These are phyloP conservation scores for Kuraishia floccosa DNA, from an alignment of 805 yeast genomes.

Conservation along the genomic window DNA sequence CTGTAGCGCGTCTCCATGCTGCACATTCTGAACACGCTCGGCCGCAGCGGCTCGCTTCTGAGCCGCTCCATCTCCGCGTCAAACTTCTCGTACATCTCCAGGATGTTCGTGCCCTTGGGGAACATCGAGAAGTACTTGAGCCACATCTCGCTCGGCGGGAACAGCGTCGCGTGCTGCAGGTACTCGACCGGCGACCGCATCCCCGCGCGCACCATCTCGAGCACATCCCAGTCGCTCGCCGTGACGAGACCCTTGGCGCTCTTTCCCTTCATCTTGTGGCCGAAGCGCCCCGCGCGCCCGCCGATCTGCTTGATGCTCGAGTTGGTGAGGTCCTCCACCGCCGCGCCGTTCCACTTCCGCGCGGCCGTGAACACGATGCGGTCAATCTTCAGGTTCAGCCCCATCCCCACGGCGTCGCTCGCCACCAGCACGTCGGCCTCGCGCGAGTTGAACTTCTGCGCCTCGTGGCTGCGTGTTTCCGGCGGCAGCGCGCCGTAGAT, in stretches of 20 bases:
- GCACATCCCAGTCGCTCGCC: conserved; percentile 32
- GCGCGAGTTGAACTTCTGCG: conserved; percentile 68
- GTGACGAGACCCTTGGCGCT: conserved; percentile 36
- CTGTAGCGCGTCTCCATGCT: conserved; percentile 14
- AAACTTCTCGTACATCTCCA: conserved; percentile 35
- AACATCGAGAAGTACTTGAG: conserved; percentile 51
- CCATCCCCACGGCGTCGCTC: conserved; percentile 98
- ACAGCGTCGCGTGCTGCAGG: conserved; percentile 52
- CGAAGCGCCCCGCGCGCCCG: conserved; percentile 88
- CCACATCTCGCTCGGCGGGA: conserved; percentile 76
- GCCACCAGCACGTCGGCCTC: conserved; percentile 79
- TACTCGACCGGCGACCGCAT: conserved; percentile 40
- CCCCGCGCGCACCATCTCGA: conserved; percentile 30
- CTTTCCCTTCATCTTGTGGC: conserved; percentile 7
- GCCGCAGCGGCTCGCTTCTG: conserved; percentile 1
- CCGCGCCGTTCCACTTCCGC: conserved; percentile 60
- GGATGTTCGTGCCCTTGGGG: conserved; percentile 35
- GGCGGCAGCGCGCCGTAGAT: conserved; percentile 96
- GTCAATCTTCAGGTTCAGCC: conserved; percentile 75
- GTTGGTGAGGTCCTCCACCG: conserved; percentile 31
- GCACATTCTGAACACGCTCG: conserved; percentile 12
- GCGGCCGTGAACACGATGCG: conserved; percentile 66
- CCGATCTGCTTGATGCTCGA: conserved; percentile 86
- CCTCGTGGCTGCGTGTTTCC: conserved; percentile 82
- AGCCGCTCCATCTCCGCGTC: conserved; percentile 21